Evolutionary conservation across 352 stramenopile species (phyloP), one percentile per base, ranked within the genome.

Genomic region (Pythium diclinum): DNA sequence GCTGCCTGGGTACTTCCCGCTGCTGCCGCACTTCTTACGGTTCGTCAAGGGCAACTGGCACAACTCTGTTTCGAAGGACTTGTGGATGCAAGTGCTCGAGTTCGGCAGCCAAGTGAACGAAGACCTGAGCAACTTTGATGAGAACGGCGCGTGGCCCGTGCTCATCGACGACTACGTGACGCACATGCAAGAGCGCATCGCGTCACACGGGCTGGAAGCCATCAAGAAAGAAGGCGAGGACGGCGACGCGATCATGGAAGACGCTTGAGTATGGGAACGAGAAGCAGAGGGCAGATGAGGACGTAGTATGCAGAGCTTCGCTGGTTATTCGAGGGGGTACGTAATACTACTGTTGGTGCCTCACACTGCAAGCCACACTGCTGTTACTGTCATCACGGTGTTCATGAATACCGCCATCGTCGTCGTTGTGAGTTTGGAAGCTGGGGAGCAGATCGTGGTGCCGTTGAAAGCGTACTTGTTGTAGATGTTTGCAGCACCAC

Each of bases 71-170:
- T 91, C 87, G 4, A 92, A 88, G 51, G 87, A 95, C 59, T 54
- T 94, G 62, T 95, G 87, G 87, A 85, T 92, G 53, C 87, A 95
- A 55, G 77, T 91, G 53, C 71, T 95, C 53, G 82, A 95, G 53
- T 95, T 95, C 75, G 81, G 81, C 33, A 55, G 75, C 19, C 85
- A 94, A 56, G 87, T 95, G 42, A 72, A 78, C 23, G 48, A 69
- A 6, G 79, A 92, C 48, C 49, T 95, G 67, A 88, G 77, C 75
- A 92, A 94, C 66, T 95, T 89, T 72, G 85, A 95, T 65, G 85
- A 92, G 56, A 95, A 95, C 46, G 83, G 83, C 60, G 87, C 87
- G 14, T 95, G 87, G 87, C 87, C 87, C 19, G 87, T 95, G 59
- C 67, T 95, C 23, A 73, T 95, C 19, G 87, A 95, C 63, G 87